A percentile compares a stretch with the other conserved stretches of the same genome.
phyloP scores from a whole-genome alignment of 2,329 filamentous ascomycete species.

The Setomelanomma holmii region DNA sequence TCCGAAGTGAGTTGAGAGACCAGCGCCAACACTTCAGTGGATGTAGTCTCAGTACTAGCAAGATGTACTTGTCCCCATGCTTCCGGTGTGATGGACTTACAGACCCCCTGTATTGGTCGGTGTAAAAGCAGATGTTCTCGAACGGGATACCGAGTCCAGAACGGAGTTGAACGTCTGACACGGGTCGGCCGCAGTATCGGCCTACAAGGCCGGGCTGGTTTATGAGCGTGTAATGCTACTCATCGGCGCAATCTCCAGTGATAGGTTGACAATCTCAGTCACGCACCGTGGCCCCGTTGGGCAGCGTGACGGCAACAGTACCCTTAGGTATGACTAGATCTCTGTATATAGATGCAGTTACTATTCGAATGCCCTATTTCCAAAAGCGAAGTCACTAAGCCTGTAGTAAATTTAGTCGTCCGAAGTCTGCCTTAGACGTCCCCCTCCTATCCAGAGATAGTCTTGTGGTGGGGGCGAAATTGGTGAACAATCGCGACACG shows the following conservation, averaged over 20 bases:
- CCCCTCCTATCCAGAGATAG: constrained; percentile 10
- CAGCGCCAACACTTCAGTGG: no score
- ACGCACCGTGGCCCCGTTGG: background rate
- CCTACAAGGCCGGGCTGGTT: no score
- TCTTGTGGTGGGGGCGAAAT: constrained; percentile 19
- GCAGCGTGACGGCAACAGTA: background rate
- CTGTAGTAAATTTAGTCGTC: constrained; percentile 6
- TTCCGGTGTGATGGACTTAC: no score
- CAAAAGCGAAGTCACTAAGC: constrained; percentile 6
- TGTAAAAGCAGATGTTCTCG: no score
- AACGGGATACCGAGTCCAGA: no score
- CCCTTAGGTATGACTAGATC: background rate
- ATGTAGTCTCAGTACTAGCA: no score
- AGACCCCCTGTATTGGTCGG: no score
- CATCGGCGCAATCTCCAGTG: no score
- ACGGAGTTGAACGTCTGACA: background rate
- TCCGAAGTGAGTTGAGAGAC: no score
- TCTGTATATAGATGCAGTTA: constrained; percentile 4
- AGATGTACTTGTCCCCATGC: no score
- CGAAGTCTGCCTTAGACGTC: constrained; percentile 10
- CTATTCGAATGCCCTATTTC: background rate
- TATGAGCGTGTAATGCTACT: no score
- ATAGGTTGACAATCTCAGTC: background rate
- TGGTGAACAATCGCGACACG: constrained; percentile 16
- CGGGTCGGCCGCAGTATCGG: constrained; percentile 1